Conservation (phyloP, 164 flowering plant genomes). For the Liriodendron chinense region DNA sequence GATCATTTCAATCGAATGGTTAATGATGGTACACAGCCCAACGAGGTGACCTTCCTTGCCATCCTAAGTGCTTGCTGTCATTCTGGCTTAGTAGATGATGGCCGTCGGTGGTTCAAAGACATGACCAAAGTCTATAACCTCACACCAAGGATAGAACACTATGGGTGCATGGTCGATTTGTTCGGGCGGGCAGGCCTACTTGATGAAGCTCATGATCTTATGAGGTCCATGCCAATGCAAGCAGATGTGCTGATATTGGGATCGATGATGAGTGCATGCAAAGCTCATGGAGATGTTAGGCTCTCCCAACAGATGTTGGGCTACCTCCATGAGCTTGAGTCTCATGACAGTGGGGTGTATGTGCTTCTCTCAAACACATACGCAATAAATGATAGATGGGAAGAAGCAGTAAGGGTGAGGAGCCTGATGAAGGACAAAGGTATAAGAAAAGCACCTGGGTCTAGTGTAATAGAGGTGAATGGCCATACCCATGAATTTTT, state of each 20-base stretch:
- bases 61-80: conserved; percentile 54
- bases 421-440: conserved; percentile 46
- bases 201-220: conserved; percentile 41
- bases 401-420: conserved; percentile 42
- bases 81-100: conserved; percentile 55
- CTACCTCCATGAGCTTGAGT: conserved; percentile 29
- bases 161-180: conserved; percentile 60
- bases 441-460: conserved; percentile 46
- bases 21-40: conserved; percentile 29
- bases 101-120: conserved; percentile 28
- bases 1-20: conserved; percentile 33
- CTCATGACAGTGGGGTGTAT: conserved; percentile 46
- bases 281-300: conserved; percentile 30
- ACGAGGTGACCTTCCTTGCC: conserved; percentile 50
- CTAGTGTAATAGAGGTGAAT: conserved; percentile 48
- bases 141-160: conserved; percentile 46
- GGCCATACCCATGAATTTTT: conserved; percentile 44
- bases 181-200: conserved; percentile 49
- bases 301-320: conserved; percentile 28
- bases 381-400: conserved; percentile 48
- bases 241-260: conserved; percentile 59
- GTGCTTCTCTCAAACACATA: conserved; percentile 50
- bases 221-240: conserved; percentile 39
- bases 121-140: conserved; percentile 31
- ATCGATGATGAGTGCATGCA: conserved; percentile 53